Evolutionary conservation across 441 rosid genomes (phyloP), one percentile per base, ranked within the genome.

Genomic region (Metrosideros polymorpha): DNA sequence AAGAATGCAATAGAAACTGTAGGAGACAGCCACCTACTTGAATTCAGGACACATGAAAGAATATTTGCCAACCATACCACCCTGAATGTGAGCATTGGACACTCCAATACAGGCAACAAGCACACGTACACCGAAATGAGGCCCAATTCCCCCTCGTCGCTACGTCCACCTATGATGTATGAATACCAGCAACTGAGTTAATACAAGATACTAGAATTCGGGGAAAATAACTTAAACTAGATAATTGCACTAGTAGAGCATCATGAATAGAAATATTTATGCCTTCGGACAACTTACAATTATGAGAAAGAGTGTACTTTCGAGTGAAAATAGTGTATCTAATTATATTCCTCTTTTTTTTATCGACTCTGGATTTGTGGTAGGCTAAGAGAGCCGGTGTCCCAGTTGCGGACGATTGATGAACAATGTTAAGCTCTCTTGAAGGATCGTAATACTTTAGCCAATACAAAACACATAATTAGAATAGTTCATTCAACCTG

Each of bases 21-120:
- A 0, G 35, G 55, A 85, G 13, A 45, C 56, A 19, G 6, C 42
- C 57, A 96, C 98, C 95, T 95, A 97, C 76, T 96, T 91, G 86
- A 97, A 92, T 53, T 95, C 96, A 82, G 96, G 97, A 87, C 89
- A 89, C 98, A 92, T 95, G 89, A 96, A 91, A 76, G 98, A 94
- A 56, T 95, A 86, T 75, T 97, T 98, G 5, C 98, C 95, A 42
- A 94, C 91, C 91, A 96, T 90, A 77, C 98, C 98, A 77, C 99
- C 98, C 86, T 94, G 93, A 83, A 96, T 95, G 71, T 87, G 92
- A 15, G 96, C 98, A 90, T 97, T 91, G 25, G 97, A 95, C 29
- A 93, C 79, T 53, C 97, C 97, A 87, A 95, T 94, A 35, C 85
- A 84, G 49, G 92, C 96, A 82, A 95, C 95, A 53, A 94, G 56